Conservation (phyloP, 179 eudicot genomes). For the Corrigiola litoralis region DNA sequence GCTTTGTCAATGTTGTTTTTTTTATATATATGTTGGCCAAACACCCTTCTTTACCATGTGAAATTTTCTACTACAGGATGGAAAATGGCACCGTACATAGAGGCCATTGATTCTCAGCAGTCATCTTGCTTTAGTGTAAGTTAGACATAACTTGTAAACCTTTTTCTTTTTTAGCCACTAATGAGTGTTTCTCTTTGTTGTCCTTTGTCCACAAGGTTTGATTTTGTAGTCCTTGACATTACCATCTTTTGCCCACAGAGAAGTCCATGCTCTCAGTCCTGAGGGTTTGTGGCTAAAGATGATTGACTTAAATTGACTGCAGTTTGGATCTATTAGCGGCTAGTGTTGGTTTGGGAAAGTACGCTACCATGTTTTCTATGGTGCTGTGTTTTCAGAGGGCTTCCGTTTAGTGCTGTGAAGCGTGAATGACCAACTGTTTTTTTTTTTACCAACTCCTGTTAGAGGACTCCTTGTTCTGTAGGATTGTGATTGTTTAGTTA, state of each 20-base stretch:
- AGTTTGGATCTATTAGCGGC: too few species aligned
- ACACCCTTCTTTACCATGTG: neutral
- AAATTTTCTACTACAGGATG: slow-evolving; percentile 50
- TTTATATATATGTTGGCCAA: neutral
- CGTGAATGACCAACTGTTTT: too few species aligned
- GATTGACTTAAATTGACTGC: too few species aligned
- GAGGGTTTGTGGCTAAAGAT: too few species aligned
- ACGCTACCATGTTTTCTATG: too few species aligned
- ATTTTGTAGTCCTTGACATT: neutral
- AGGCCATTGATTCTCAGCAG: slow-evolving; percentile 88
- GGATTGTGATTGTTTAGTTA: too few species aligned
- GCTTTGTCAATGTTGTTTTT: neutral
- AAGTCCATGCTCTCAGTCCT: too few species aligned
- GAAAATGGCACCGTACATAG: slow-evolving; percentile 97
- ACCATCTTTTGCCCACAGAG: neutral
- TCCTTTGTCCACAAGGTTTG: neutral
- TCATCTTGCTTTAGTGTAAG: slow-evolving; percentile 69
- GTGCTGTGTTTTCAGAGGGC: too few species aligned
- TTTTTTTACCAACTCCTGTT: too few species aligned
- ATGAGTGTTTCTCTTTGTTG: neutral
- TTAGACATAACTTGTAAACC: neutral
- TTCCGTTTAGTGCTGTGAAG: too few species aligned
- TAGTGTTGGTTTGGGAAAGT: too few species aligned
- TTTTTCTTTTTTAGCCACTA: neutral
- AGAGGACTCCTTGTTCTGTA: too few species aligned